A percentile compares a stretch with the other conserved stretches of the same genome.
Evolutionary conservation across 805 yeast genomes (phyloP).

Genomic region (Teunomyces gatunensis): DNA sequence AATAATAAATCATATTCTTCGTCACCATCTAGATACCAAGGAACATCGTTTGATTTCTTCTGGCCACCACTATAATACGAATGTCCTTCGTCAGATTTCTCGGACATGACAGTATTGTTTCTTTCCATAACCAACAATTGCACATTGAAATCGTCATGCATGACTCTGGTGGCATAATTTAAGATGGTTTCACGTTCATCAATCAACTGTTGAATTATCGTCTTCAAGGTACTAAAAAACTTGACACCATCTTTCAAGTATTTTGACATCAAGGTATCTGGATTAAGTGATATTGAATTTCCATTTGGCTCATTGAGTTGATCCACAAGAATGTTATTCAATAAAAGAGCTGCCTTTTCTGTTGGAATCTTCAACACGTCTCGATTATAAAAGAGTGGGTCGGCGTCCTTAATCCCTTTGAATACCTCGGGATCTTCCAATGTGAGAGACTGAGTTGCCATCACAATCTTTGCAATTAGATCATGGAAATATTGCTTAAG

Average conservation of each 20-base stretch:
- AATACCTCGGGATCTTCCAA: conserved; percentile 75
- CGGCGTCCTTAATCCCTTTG: conserved; percentile 56
- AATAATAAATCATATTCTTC: conserved; percentile 54
- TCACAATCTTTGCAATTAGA: conserved; percentile 51
- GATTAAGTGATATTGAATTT: conserved; percentile 34
- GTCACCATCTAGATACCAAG: conserved; percentile 74
- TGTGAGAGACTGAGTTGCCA: conserved; percentile 69
- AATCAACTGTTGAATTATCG: conserved; percentile 54
- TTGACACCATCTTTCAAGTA: conserved; percentile 36
- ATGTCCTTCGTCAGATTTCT: conserved; percentile 36
- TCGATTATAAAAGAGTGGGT: conserved; percentile 42
- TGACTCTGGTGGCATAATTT: conserved; percentile 72
- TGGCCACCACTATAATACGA: conserved; percentile 32
- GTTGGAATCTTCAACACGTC: conserved; percentile 38
- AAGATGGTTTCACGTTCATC: conserved; percentile 69
- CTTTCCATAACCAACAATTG: conserved; percentile 52
- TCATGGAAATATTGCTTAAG: conserved; percentile 72
- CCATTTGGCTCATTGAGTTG: conserved; percentile 41
- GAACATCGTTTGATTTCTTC: conserved; percentile 42
- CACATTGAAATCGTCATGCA: conserved; percentile 69
- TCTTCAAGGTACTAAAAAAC: conserved; percentile 32
- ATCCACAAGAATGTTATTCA: conserved; percentile 46
- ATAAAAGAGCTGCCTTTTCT: conserved; percentile 48
- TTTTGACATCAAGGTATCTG: conserved; percentile 38
- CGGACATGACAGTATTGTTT: conserved; percentile 37